Evolutionary conservation across 208 protist species (phyloP).

Genomic region (Acanthamoeba triangularis): DNA sequence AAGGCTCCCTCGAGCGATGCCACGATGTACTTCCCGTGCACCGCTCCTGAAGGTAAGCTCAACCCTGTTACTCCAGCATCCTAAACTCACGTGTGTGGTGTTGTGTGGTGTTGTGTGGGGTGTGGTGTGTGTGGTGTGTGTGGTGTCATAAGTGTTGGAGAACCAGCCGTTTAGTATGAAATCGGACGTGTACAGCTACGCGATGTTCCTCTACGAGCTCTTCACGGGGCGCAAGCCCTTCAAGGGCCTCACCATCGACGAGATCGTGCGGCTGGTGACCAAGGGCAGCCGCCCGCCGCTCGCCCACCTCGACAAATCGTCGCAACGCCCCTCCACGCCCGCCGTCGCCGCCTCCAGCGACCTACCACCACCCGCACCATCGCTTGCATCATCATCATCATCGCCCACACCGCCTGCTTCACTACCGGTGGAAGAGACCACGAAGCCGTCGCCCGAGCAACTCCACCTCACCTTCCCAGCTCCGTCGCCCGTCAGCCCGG

Average conservation of each 20-base stretch:
- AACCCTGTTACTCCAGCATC: no score
- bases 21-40: conserved; percentile 68
- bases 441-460: neutral
- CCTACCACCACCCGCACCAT: no score
- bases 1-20: neutral
- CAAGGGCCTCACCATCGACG: conserved; percentile 18
- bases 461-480: neutral
- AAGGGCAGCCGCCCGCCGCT: conserved; percentile 54
- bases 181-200: conserved; percentile 61
- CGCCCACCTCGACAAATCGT: neutral
- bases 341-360: no score
- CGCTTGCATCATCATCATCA: neutral
- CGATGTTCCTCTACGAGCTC: conserved; percentile 62
- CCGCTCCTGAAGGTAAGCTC: conserved; percentile 37
- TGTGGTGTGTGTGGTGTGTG: neutral
- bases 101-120: no score
- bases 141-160: neutral
- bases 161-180: conserved; percentile 51
- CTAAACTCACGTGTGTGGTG: no score
- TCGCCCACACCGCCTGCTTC: neutral
- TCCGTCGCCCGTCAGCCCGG: neutral
- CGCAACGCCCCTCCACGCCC: neutral
- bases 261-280: conserved; percentile 3
- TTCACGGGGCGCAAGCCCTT: conserved; percentile 50
- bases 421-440: neutral